A percentile compares a stretch with the other conserved stretches of the same genome.
Evolutionary conservation across 306 rosid genomes (phyloP).

Genomic region (Cicer yamashitae): DNA sequence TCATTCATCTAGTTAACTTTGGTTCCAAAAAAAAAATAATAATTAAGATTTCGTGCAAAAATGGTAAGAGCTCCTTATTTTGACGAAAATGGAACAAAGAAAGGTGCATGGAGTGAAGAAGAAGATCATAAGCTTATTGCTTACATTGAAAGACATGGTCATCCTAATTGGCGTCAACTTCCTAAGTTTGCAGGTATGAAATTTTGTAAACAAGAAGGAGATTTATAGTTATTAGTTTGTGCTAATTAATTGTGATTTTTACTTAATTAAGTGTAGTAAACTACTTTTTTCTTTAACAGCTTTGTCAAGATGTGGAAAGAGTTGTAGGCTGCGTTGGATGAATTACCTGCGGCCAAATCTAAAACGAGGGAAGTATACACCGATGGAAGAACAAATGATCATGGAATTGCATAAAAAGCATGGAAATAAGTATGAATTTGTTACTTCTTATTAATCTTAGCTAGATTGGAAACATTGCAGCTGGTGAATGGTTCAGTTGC

Average conservation of each 20-base stretch:
- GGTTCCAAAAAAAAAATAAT: not conserved
- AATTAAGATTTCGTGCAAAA: not conserved
- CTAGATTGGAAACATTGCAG: no score
- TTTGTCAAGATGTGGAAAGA: conserved; percentile 79
- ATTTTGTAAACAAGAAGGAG: not conserved
- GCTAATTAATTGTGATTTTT: not conserved
- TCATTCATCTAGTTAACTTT: conserved; percentile 19
- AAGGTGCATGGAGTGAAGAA: conserved; percentile 56
- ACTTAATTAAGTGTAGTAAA: not conserved
- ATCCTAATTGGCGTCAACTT: conserved; percentile 56
- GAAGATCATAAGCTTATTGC: conserved; percentile 41
- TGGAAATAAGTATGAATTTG: conserved; percentile 72
- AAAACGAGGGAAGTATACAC: conserved; percentile 66
- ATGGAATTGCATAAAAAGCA: conserved; percentile 59
- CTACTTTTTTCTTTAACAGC: conserved; percentile 45
- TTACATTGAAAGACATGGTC: conserved; percentile 42
- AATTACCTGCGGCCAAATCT: conserved; percentile 75
- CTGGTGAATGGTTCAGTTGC: no score
- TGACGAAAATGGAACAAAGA: conserved; percentile 47
- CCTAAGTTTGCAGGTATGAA: conserved; percentile 51
- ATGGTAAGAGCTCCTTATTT: conserved; percentile 55
- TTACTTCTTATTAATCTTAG: not conserved
- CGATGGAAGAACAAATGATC: conserved; percentile 64
- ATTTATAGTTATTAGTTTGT: not conserved
- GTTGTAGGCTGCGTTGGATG: conserved; percentile 85